phyloP scores from a whole-genome alignment of 176 grass and related monocot genomes.

The Elaeis guineensis region DNA sequence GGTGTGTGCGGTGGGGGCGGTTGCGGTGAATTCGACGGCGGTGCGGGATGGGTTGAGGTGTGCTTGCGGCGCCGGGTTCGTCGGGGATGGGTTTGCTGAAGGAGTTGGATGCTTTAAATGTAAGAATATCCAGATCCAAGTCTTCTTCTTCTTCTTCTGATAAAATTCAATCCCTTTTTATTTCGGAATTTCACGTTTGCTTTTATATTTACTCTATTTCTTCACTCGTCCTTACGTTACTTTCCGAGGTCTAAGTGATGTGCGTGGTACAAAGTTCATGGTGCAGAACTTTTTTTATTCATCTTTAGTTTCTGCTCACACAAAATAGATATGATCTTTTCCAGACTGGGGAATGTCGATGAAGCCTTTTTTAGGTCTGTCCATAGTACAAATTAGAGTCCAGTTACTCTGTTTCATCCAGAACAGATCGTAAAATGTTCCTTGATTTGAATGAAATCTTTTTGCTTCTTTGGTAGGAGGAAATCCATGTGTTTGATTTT shows the following conservation, averaged over 20 bases:
- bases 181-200: too few species aligned
- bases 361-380: background rate
- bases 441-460: background rate
- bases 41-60: conserved; percentile 50
- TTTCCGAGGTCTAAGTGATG: too few species aligned
- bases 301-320: background rate
- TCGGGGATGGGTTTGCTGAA: conserved; percentile 61
- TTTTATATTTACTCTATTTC: too few species aligned
- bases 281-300: too few species aligned
- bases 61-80: conserved; percentile 34
- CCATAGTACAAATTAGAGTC: background rate
- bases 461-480: too few species aligned
- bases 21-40: conserved; percentile 44
- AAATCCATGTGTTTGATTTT: too few species aligned
- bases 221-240: too few species aligned
- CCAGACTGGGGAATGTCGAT: background rate
- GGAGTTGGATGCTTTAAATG: conserved; percentile 58
- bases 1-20: conserved; percentile 37
- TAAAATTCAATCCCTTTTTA: too few species aligned
- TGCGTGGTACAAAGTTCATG: too few species aligned
- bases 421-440: background rate
- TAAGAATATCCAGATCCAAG: background rate
- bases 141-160: background rate
- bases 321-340: background rate
- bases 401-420: background rate